Percentiles rank a stretch among this genome's conserved stretches.
phyloP scores from a whole-genome alignment of 106 monocot genomes.

The Phalaenopsis equestris region DNA sequence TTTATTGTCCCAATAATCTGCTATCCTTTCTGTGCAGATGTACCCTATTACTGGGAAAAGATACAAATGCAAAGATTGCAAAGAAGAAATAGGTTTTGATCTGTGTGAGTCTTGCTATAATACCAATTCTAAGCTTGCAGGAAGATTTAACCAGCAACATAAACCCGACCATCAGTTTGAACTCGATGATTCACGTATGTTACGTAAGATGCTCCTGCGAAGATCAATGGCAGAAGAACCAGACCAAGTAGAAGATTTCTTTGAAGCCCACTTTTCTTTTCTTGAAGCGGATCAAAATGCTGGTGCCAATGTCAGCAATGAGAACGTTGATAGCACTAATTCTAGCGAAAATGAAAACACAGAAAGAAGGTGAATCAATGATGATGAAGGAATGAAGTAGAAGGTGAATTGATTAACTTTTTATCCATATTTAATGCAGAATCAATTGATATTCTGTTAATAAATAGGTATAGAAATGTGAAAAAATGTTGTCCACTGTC shows the following conservation, averaged over 20 bases:
- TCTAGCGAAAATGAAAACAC: background rate
- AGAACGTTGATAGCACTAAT: background rate
- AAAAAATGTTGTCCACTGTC: no score
- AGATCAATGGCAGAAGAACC: background rate
- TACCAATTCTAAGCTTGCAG: slow-evolving; percentile 48
- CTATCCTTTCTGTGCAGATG: slow-evolving; percentile 31
- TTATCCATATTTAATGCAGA: background rate
- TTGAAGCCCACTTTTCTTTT: background rate
- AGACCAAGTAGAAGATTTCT: background rate
- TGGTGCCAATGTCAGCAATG: background rate
- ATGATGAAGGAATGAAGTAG: no score
- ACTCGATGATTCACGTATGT: slow-evolving; percentile 29
- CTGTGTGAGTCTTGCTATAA: slow-evolving; percentile 75
- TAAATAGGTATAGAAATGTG: no score
- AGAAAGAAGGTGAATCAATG: background rate
- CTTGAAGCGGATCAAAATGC: slow-evolving; percentile 2
- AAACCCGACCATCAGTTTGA: slow-evolving; percentile 63
- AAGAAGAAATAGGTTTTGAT: slow-evolving; percentile 74
- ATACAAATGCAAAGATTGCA: slow-evolving; percentile 81
- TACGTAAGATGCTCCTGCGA: slow-evolving; percentile 9
- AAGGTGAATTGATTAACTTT: background rate
- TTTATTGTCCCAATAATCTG: background rate
- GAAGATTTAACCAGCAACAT: slow-evolving; percentile 89
- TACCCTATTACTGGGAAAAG: slow-evolving; percentile 79
- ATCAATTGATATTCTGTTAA: no score